Percentiles rank a stretch among this genome's conserved stretches.
phyloP scores from a whole-genome alignment of 2,329 filamentous ascomycete genomes.

The Sporothrix pseudoabietina region DNA sequence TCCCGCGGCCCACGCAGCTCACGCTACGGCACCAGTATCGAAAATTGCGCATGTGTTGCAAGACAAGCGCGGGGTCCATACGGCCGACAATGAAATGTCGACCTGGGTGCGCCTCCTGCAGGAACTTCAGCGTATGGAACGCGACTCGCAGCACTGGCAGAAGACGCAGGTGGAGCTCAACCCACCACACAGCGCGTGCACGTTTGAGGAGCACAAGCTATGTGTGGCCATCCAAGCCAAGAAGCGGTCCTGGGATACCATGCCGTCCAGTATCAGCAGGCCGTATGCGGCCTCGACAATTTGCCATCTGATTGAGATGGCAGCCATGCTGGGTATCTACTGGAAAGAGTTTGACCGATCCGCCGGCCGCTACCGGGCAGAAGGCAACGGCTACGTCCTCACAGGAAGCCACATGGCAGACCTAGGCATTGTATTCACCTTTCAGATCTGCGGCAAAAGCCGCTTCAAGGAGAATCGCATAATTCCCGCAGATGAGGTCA shows the following conservation, averaged over 20 bases:
- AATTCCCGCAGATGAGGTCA: conserved; percentile 56
- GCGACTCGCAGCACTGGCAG: conserved; percentile 53
- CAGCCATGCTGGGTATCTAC: conserved; percentile 57
- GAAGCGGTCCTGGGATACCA: conserved; percentile 55
- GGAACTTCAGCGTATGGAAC: conserved; percentile 54
- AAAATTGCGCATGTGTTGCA: background rate
- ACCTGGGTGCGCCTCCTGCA: conserved; percentile 58
- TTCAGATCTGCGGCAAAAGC: conserved; percentile 54
- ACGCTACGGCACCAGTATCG: conserved; percentile 30
- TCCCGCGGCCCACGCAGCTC: background rate
- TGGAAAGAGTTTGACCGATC: conserved; percentile 61
- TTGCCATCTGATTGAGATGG: conserved; percentile 57
- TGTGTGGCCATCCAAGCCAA: conserved; percentile 51
- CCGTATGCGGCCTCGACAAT: conserved; percentile 59
- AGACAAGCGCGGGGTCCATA: conserved; percentile 46
- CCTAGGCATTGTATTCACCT: conserved; percentile 58
- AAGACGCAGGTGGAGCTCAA: conserved; percentile 37
- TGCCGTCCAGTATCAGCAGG: conserved; percentile 51
- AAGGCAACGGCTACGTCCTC: conserved; percentile 58
- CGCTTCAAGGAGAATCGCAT: conserved; percentile 54
- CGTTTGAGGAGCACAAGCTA: conserved; percentile 45
- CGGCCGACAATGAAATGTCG: conserved; percentile 58
- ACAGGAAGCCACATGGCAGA: conserved; percentile 51
- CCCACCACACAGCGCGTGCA: conserved; percentile 31
- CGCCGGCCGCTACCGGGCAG: conserved; percentile 55